These are phyloP conservation scores for Crucihimalaya himalaica DNA, from an alignment of 345 rosid species.

Conservation along the genomic window DNA sequence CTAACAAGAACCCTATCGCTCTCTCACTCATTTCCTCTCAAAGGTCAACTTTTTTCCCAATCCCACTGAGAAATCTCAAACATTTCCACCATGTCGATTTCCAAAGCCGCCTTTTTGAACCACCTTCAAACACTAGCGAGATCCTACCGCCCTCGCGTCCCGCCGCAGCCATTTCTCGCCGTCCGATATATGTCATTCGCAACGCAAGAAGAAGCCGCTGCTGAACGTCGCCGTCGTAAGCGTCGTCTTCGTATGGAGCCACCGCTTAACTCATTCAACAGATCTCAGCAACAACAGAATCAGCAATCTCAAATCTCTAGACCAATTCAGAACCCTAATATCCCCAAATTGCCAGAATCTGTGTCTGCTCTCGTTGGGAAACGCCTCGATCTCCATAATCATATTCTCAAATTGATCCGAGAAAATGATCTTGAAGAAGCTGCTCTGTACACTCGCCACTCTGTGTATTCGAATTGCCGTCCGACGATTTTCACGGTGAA, in stretches of 20 bases:
- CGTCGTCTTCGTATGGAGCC: slow-evolving; percentile 88
- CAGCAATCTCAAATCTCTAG: slow-evolving; percentile 43
- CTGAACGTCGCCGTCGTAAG: slow-evolving; percentile 89
- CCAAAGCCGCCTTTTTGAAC: slow-evolving; percentile 51
- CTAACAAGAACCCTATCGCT: slow-evolving; percentile 13
- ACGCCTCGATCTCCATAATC: slow-evolving; percentile 83
- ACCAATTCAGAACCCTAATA: slow-evolving; percentile 81
- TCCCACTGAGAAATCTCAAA: not conserved
- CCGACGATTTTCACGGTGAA: slow-evolving; percentile 88
- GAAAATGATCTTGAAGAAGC: slow-evolving; percentile 90
- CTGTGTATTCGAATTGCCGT: slow-evolving; percentile 88
- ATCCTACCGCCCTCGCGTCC: slow-evolving; percentile 32
- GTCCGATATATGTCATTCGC: slow-evolving; percentile 67
- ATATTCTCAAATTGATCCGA: slow-evolving; percentile 66
- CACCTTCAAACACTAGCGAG: slow-evolving; percentile 51
- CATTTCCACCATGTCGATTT: slow-evolving; percentile 51
- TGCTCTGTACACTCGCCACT: slow-evolving; percentile 85
- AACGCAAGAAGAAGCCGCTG: slow-evolving; percentile 85
- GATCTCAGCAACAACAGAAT: slow-evolving; percentile 50
- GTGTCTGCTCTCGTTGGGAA: slow-evolving; percentile 69
- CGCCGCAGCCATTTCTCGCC: slow-evolving; percentile 34
- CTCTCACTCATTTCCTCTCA: not conserved
- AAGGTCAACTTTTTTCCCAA: not conserved
- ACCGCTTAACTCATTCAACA: slow-evolving; percentile 64
- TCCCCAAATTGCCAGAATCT: slow-evolving; percentile 84